Evolutionary conservation across 164 flowering plant genomes (phyloP).

Genomic region (Stephania cephalantha): DNA sequence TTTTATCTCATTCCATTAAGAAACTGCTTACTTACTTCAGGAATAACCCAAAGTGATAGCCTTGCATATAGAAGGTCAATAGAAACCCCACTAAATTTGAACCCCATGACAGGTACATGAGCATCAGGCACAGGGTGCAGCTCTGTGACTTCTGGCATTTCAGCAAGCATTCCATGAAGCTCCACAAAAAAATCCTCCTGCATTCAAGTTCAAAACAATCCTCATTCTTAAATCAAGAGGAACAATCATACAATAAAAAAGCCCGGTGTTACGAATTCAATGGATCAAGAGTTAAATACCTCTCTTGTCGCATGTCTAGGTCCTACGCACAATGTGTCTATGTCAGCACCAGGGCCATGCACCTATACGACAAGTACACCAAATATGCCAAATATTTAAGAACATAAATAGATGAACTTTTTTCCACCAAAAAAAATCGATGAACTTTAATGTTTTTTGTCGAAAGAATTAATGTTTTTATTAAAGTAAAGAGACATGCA

Average conservation of each 20-base stretch:
- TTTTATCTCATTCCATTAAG: not conserved
- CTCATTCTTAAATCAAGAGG: not conserved
- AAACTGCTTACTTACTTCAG: constrained; percentile 61
- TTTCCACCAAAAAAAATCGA: not conserved
- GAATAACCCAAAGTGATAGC: constrained; percentile 77
- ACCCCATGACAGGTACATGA: constrained; percentile 90
- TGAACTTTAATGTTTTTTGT: not conserved
- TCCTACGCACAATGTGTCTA: constrained; percentile 93
- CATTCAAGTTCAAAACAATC: constrained; percentile 10
- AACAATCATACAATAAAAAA: not conserved
- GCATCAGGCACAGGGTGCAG: constrained; percentile 96
- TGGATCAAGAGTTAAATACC: constrained; percentile 31
- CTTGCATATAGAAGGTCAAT: constrained; percentile 91
- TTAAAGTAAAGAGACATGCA: too few relatives aligned
- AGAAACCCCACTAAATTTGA: constrained; percentile 83
- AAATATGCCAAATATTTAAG: not conserved
- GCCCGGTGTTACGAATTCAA: not conserved
- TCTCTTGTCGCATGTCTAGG: constrained; percentile 89
- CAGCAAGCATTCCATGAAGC: constrained; percentile 65
- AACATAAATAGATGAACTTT: not conserved
- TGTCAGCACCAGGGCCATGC: constrained; percentile 99
- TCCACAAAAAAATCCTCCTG: constrained; percentile 92
- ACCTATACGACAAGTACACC: constrained; percentile 42
- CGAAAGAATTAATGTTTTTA: too few relatives aligned
- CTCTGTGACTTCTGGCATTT: constrained; percentile 88